Evolutionary conservation across 345 rosid genomes (phyloP).

Genomic region (Cardamine chenopodiifolia): DNA sequence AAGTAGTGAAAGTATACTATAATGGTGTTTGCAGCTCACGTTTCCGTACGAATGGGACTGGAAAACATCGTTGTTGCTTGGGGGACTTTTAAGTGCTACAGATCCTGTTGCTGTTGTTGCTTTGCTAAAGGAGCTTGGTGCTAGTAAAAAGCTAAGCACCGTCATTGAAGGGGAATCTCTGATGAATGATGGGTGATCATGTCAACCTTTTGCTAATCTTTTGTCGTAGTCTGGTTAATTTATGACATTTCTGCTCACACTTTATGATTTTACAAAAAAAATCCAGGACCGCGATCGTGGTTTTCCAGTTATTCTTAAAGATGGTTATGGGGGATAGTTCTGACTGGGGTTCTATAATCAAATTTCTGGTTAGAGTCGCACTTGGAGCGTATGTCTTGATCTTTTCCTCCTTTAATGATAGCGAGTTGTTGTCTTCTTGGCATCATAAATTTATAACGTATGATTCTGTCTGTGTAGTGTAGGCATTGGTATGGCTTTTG

Average conservation of each 20-base stretch:
- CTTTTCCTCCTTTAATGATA: slow-evolving; percentile 12
- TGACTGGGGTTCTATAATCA: slow-evolving; percentile 59
- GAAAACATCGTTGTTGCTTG: slow-evolving; percentile 90
- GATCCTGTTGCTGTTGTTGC: slow-evolving; percentile 99
- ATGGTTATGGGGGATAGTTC: slow-evolving; percentile 76
- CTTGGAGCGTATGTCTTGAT: slow-evolving; percentile 89
- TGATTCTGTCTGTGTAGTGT: slow-evolving; percentile 61
- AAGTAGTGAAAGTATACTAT: neutral
- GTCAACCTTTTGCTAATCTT: neutral
- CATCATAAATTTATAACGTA: slow-evolving; percentile 28
- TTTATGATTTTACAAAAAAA: neutral
- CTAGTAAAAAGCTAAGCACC: slow-evolving; percentile 93
- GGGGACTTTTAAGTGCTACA: slow-evolving; percentile 96
- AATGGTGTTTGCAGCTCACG: slow-evolving; percentile 55
- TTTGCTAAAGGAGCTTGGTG: slow-evolving; percentile 92
- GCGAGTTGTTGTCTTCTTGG: neutral
- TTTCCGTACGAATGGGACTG: slow-evolving; percentile 94
- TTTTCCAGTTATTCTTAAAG: slow-evolving; percentile 82
- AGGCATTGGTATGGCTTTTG: slow-evolving; percentile 87
- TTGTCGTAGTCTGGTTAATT: neutral
- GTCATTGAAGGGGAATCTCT: slow-evolving; percentile 96
- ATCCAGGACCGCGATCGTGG: slow-evolving; percentile 92
- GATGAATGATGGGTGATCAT: slow-evolving; percentile 94
- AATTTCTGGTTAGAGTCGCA: slow-evolving; percentile 66
- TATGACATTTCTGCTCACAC: neutral